These are phyloP conservation scores for Linderniella brevidens DNA, from an alignment of 257 asterid species.

Conservation along the genomic window DNA sequence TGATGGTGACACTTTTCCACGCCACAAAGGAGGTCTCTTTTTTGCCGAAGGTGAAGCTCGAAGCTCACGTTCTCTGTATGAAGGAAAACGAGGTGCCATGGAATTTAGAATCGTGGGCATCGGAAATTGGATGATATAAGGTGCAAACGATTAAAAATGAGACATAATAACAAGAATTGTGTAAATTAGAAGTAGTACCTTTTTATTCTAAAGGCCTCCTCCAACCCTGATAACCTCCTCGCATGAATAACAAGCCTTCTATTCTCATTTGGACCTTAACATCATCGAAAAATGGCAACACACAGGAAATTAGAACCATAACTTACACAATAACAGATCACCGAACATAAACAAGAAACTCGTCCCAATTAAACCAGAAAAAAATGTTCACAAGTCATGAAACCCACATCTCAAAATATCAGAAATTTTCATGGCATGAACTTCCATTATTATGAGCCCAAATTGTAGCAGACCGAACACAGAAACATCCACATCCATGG, in stretches of 20 bases:
- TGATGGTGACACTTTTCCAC: slow-evolving; percentile 72
- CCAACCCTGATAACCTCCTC: slow-evolving; percentile 74
- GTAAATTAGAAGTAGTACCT: slow-evolving; percentile 26
- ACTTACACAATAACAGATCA: no score
- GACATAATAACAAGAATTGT: neutral
- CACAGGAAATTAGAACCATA: no score
- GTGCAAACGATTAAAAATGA: neutral
- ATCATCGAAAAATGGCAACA: slow-evolving; percentile 5
- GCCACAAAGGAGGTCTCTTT: slow-evolving; percentile 67
- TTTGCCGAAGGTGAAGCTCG: slow-evolving; percentile 30
- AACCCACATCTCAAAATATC: no score
- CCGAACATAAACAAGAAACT: no score
- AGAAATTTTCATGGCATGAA: no score
- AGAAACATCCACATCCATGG: no score
- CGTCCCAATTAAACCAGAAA: no score
- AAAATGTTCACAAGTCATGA: no score
- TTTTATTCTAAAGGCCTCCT: slow-evolving; percentile 69
- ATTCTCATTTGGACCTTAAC: slow-evolving; percentile 19
- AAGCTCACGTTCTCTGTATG: slow-evolving; percentile 60
- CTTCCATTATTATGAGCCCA: no score
- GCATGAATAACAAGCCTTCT: slow-evolving; percentile 36
- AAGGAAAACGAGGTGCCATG: slow-evolving; percentile 1
- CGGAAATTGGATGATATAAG: neutral
- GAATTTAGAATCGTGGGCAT: neutral
- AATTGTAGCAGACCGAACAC: no score